Percentiles rank a stretch among this genome's conserved stretches.
Evolutionary conservation across 2,329 filamentous ascomycete species (phyloP).

Genomic region (Colletotrichum tofieldiae): DNA sequence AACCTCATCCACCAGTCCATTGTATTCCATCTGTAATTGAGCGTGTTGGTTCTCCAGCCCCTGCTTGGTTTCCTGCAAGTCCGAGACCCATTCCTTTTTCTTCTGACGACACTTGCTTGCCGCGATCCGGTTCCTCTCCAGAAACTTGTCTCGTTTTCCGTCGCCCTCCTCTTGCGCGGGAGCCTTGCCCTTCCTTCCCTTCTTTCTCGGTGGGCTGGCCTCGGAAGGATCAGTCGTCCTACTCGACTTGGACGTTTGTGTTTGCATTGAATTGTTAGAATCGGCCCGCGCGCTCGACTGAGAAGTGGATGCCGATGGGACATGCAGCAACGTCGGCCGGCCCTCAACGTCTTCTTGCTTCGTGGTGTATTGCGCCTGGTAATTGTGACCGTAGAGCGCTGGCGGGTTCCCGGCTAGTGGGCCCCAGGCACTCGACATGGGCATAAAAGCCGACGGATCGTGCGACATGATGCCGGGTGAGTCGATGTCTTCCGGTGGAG

Average conservation of each 20-base stretch:
- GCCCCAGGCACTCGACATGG: slow-evolving; percentile 29
- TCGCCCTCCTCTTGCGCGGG: slow-evolving; percentile 51
- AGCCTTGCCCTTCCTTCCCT: slow-evolving; percentile 47
- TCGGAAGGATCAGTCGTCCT: slow-evolving; percentile 43
- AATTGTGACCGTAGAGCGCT: slow-evolving; percentile 18
- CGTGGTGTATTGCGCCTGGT: slow-evolving; percentile 36
- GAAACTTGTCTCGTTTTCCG: slow-evolving; percentile 68
- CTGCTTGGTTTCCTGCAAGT: slow-evolving; percentile 63
- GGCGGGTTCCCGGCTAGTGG: slow-evolving; percentile 24
- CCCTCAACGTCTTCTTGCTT: slow-evolving; percentile 32
- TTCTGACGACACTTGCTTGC: slow-evolving; percentile 83
- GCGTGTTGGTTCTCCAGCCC: slow-evolving; percentile 62
- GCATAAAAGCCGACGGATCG: slow-evolving; percentile 31
- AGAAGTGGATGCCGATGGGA: slow-evolving; percentile 21
- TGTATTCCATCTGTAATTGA: slow-evolving; percentile 61
- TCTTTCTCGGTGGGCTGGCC: slow-evolving; percentile 46
- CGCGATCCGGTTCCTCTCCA: slow-evolving; percentile 80
- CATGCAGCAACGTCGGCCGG: slow-evolving; percentile 12
- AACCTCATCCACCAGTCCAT: slow-evolving; percentile 60
- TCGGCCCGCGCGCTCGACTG: slow-evolving; percentile 26
- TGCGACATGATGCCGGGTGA: slow-evolving; percentile 24
- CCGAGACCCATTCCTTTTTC: slow-evolving; percentile 68
- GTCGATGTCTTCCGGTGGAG: slow-evolving; percentile 12
- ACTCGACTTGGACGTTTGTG: slow-evolving; percentile 32
- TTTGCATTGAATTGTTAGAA: slow-evolving; percentile 24